Base-by-base conservation (phyloP, 306 rosid genomes). In the Herpetospermum pedunculosum region DNA sequence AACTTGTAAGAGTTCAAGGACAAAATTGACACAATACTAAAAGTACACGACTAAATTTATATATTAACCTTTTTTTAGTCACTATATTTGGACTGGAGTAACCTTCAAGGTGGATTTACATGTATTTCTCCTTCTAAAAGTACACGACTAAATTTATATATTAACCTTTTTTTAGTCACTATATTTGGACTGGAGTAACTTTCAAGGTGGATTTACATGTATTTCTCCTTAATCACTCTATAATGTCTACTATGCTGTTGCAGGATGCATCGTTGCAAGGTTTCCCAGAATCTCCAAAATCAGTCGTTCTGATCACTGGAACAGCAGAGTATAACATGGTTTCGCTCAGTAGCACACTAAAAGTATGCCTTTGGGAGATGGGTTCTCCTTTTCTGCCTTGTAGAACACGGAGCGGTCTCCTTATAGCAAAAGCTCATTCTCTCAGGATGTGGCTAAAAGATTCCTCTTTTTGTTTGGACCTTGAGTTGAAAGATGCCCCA, bases 181-280 rank as follows among this genome's bases (percentile, higher is more conserved):
- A 7, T 25, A 9, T 55, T 55, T 55, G 35, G 18, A 12, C n/a
- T 28, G 64, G 14, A 28, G 37, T 57, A 57, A 26, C 37, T 57
- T 57, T 26, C 26, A 32, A 60, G 44, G 34, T 34, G 37, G 69
- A 60, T 18, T 32, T 60, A 60, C 2, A 16, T 12, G n/a, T n/a
- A n/a, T n/a, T n/a, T n/a, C n/a, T n/a, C n/a, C n/a, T n/a, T n/a
- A n/a, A n/a, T n/a, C n/a, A n/a, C 12, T n/a, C 19, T 30, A 67
- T 67, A 68, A 68, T 43, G 54, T 65, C 54, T 68, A 7, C 12
- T 26, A 65, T 43, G 7, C 43, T 15, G 52, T 80, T 64, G 80
- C 97, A 93, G 98, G 98, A 93, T 77, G 97, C 98, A 52, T 89
- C 96, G 6, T 78, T 93, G 87, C 89, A 93, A 77, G 98, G 98